Conservation (phyloP, 768 basidiomycete species). For the Russula compacta region DNA sequence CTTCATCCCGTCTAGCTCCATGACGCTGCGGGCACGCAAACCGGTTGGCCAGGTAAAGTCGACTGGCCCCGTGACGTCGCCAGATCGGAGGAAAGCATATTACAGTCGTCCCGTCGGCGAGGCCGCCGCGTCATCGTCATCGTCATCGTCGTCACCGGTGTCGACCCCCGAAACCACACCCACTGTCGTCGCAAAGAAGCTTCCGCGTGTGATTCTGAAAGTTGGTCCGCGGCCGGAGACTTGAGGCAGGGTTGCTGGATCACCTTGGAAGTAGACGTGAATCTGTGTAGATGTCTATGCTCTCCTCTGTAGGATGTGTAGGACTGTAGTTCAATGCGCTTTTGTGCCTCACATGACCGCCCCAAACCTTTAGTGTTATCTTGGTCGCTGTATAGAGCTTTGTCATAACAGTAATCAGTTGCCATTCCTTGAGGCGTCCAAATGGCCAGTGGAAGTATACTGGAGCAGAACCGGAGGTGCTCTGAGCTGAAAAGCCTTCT, state of each 20-base stretch:
- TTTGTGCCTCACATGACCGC: neutral
- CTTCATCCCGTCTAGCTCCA: slow-evolving; percentile 10
- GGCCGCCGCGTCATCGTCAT: neutral
- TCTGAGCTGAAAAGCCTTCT: too few species aligned
- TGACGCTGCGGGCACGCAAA: slow-evolving; percentile 16
- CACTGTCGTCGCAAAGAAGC: slow-evolving; percentile 6
- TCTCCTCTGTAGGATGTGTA: neutral
- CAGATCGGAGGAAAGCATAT: neutral
- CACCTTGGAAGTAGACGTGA: neutral
- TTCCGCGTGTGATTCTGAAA: slow-evolving; percentile 19
- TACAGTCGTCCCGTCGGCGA: neutral
- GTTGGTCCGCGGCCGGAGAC: slow-evolving; percentile 14
- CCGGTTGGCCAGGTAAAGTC: neutral
- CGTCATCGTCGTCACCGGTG: neutral
- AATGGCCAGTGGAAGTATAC: too few species aligned
- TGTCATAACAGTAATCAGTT: too few species aligned
- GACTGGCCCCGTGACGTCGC: neutral
- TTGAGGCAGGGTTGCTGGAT: neutral
- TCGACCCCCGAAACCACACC: slow-evolving; percentile 1
- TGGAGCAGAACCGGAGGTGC: too few species aligned
- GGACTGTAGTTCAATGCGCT: neutral
- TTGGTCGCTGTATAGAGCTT: too few species aligned
- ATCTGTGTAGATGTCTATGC: neutral
- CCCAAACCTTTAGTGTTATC: too few species aligned
- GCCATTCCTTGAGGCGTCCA: too few species aligned